Base-by-base conservation (phyloP, 2,329 filamentous ascomycete species). In the Achaetomium macrosporum region DNA sequence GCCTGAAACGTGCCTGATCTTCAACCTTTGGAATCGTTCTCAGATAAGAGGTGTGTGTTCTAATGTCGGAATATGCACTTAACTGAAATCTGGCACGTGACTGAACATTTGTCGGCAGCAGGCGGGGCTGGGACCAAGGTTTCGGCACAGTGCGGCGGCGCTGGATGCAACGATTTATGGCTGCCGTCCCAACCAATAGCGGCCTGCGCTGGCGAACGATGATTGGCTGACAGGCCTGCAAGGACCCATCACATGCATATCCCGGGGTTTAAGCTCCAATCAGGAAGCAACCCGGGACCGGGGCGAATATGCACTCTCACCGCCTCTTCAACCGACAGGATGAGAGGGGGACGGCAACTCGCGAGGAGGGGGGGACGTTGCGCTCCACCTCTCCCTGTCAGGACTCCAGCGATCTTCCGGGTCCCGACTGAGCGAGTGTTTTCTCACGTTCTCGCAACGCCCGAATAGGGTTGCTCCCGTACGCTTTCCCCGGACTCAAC, bases 271-370 rank as follows among this genome's bases (percentile, higher is more conserved):
- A 30, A 16, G 40, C 48, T 33, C 61, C 61, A 63, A 63, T 63
- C 59, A 62, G 42, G 37, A 31, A 17, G n/a, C 15, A 46, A 25
- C 30, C 44, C 12, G 46, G 44, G 55, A 59, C 60, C 57, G 45
- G 60, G 61, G 53, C 59, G 48, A 47, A 17, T 47, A 59, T 60
- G 62, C 62, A 58, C 59, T 55, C 59, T 64, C 60, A 64, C 64
- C 64, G 63, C 64, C 57, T 64, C 62, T 64, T 63, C 59, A 56
- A 60, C 57, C 39, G 44, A 56, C 53, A 51, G 56, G 53, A 59
- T 35, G 56, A 50, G 53, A 48, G 59, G 42, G 42, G 29, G 47
- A 43, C 54, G 47, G 47, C 50, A 47, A 29, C 51, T 51, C 47
- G 48, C 7, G 25, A 50, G 51, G 41, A 50, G 49, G 41, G 47